Evolutionary conservation across 805 yeast species (phyloP), one percentile per base, ranked within the genome.

Genomic region (Jamesozyma lodderae): DNA sequence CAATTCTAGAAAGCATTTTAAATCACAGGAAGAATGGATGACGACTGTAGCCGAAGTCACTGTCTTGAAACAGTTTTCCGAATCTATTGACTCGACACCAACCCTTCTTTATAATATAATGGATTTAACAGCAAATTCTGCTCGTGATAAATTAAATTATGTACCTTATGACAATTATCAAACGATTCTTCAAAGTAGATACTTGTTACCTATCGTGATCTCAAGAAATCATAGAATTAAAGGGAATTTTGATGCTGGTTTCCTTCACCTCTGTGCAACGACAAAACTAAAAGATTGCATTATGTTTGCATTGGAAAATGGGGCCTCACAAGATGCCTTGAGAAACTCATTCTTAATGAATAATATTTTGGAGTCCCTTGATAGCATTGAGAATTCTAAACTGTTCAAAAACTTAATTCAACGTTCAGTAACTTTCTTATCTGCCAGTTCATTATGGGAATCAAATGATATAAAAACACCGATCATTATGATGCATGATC

Each of bases 381-480:
- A 26, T 10, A 18, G 26, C 15, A 15, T 5, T 10, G 6, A 5
- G 4, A 10, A 17, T 11, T 8, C 5, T 6, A 14, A 5, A 14
- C n/a, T 14, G 6, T 31, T 19, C 20, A 20, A 28, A 21, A 31
- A 5, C 41, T 41, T 16, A 49, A 51, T 3, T 27, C 33, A 5
- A 41, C 15, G 21, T 18, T 62, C 63, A 38, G 72, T 72, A 33
- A 16, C 25, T 7, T 49, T 33, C 38, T 31, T 23, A 3, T 54
- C 75, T 0, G 85, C 95, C 0, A 57, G 64, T 5, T 70, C 81
- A 0, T 62, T 81, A 20, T 84, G 95, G 94, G 58, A 61, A 0
- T 74, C 73, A 38, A 75, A 76, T 0, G 76, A 79, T 33, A 67
- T 71, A 0, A 60, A 63, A 9, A 63, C 72, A 13, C 77, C 95